Evolutionary conservation across 148 eudicot genomes (phyloP).

Genomic region (Selenicereus undatus): DNA sequence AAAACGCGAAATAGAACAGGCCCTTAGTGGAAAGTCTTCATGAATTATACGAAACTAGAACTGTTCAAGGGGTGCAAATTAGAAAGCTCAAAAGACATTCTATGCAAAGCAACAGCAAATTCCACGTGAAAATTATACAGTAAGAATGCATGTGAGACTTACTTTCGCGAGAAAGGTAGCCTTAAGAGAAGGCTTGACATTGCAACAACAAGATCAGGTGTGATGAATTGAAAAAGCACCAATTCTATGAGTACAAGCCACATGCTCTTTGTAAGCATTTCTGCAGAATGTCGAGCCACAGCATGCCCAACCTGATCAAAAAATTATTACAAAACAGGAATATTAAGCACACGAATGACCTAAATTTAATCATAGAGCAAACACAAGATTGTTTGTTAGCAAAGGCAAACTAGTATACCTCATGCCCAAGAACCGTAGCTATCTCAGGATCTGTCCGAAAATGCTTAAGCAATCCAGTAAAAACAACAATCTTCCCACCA

Average conservation of each 20-base stretch:
- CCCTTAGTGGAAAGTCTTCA: too few relatives aligned
- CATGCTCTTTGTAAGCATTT: slow-evolving; percentile 65
- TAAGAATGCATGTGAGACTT: slow-evolving; percentile 9
- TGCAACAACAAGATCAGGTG: slow-evolving; percentile 75
- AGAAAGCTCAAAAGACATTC: background rate
- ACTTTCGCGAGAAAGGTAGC: slow-evolving; percentile 91
- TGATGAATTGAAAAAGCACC: slow-evolving; percentile 66
- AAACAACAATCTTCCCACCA: slow-evolving; percentile 95
- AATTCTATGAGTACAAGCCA: slow-evolving; percentile 74
- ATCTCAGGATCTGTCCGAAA: slow-evolving; percentile 68
- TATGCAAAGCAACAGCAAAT: background rate
- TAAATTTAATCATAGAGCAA: background rate
- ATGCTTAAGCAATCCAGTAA: slow-evolving; percentile 74
- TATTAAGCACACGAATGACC: slow-evolving; percentile 1
- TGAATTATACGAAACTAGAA: background rate
- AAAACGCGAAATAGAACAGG: too few relatives aligned
- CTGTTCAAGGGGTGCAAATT: background rate
- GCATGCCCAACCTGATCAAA: slow-evolving; percentile 77
- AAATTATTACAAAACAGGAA: background rate
- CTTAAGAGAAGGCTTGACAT: slow-evolving; percentile 67
- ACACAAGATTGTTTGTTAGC: background rate
- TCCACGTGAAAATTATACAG: background rate
- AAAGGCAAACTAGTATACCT: slow-evolving; percentile 40
- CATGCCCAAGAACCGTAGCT: slow-evolving; percentile 89
- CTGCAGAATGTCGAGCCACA: slow-evolving; percentile 84